Evolutionary conservation across 768 basidiomycete species (phyloP), one percentile per base, ranked within the genome.

Genomic region (Paxillus involutus): DNA sequence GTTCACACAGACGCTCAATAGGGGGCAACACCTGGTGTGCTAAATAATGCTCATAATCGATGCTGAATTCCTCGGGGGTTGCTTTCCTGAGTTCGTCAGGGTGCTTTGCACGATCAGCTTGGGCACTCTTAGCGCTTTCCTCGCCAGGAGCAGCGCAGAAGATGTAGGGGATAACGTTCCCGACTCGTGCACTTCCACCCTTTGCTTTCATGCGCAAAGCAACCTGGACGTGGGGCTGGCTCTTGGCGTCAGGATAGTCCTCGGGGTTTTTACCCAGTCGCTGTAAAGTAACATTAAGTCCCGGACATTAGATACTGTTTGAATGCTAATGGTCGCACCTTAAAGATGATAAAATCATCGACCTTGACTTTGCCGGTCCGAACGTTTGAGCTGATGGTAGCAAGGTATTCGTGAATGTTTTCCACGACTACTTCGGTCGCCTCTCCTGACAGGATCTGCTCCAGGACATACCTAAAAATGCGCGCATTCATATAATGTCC

Each of bases 341-440:
- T 99, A 80, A 83, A 85, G 64, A 99, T 84, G 63, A 94, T 94
- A 73, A 94, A 96, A 50, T 98, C 92, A 3, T 98, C 97, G n/a
- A 94, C 64, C 49, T 86, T 87, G 43, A 90, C 75, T 63, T 84
- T 85, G 2, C 91, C 91, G 19, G 74, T 81, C 4, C 91, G 84
- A 19, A 98, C 84, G 50, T 88, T 83, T 57, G 87, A 80, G n/a
- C 92, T 84, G 4, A 96, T 73, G 0, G 80, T 80, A 0, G 80
- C 76, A 30, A 99, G 76, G 65, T 97, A 94, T 49, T 98, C 94
- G 68, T 99, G 96, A 43, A 99, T 93, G 59, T 85, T 85, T 63
- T 90, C 88, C 2, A 97, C 88, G 0, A 94, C 95, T 17, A 77
- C 77, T 70, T 99, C 97, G 0, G 94, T 92, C 1, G 87, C 80